Percentiles rank a stretch among this genome's conserved stretches.
Conservation (phyloP, 1,284 basidiomycete species). For the Ceratobasidium theobromae region DNA sequence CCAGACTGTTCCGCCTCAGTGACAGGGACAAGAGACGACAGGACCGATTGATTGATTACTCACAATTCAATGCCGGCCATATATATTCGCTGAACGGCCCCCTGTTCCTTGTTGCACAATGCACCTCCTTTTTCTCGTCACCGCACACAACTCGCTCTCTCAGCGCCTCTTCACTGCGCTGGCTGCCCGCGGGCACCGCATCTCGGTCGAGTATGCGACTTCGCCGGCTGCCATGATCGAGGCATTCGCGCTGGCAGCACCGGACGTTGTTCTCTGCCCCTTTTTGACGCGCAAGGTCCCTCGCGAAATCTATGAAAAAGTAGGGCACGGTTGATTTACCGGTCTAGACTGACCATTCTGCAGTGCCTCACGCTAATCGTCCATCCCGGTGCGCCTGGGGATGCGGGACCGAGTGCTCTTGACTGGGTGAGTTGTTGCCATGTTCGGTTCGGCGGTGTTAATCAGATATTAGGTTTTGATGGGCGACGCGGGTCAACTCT, state of each 20-base stretch:
- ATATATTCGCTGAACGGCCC: no score
- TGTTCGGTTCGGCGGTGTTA: not conserved
- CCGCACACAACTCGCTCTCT: slow-evolving; percentile 49
- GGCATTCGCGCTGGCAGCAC: slow-evolving; percentile 44
- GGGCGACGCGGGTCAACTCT: slow-evolving; percentile 45
- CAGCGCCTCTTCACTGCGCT: slow-evolving; percentile 46
- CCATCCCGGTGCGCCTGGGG: slow-evolving; percentile 50
- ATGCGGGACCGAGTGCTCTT: slow-evolving; percentile 50
- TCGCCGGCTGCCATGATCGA: slow-evolving; percentile 46
- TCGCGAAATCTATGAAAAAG: slow-evolving; percentile 43
- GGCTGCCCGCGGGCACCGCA: slow-evolving; percentile 41
- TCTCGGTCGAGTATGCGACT: slow-evolving; percentile 47
- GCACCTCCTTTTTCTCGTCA: slow-evolving; percentile 46
- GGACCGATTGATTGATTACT: no score
- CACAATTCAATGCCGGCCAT: no score
- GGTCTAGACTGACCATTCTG: not conserved
- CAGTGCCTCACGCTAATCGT: slow-evolving; percentile 49
- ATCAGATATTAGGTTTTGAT: slow-evolving; percentile 39
- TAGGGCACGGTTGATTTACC: slow-evolving; percentile 20
- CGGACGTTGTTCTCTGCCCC: slow-evolving; percentile 48
- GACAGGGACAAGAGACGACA: no score
- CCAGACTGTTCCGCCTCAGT: no score
- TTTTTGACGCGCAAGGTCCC: slow-evolving; percentile 50
- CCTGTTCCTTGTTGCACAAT: not conserved
- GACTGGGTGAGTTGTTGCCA: slow-evolving; percentile 43